Evolutionary conservation across 192 early-diverging fungal species (phyloP), one percentile per base, ranked within the genome.

Genomic region (Powellomyces hirtus): DNA sequence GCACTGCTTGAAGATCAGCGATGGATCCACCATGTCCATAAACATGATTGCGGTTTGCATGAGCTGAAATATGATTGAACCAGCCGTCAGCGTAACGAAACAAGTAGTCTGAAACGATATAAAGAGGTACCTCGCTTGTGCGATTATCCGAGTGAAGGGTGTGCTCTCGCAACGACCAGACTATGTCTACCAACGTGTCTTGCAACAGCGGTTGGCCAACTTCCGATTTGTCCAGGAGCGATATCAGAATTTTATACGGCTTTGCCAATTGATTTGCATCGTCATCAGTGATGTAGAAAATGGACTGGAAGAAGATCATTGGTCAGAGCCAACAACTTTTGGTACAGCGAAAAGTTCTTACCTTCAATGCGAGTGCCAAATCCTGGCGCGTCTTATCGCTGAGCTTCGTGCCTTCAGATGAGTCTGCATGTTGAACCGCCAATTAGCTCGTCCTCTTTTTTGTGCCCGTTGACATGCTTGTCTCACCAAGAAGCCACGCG

Each of bases 21-120:
- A 88, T 4, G 94, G 91, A 38, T 94, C 90, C n/a, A 93, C 79
- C 86, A 92, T 89, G 62, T 94, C 91, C 27, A 97, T 74, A 76
- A 93, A 91, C 92, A 94, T 94, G 33, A 86, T 89, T 0, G 90
- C 91, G 14, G 90, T 89, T 72, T 92, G 91, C 20, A 89, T 78
- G 24, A 94, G 75, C 83, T 90, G 49, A n/a, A 66, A 56, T 7
- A 16, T 33, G 18, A 30, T 10, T 7, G 5, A 49, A n/a, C n/a
- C n/a, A n/a, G n/a, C 16, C 5, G 33, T 56, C 6, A 34, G 53
- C 53, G 31, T 4, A 1, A 56, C 26, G 18, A 6, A 31, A 56
- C 7, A 4, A 30, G 6, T 29, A 6, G 29, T 29, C 4, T 27
- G 33, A 16, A 3, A 6, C 1, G 18, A 30, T 6, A 6, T 34